Evolutionary conservation across 306 rosid genomes (phyloP).

Genomic region (Nissolia schottii): DNA sequence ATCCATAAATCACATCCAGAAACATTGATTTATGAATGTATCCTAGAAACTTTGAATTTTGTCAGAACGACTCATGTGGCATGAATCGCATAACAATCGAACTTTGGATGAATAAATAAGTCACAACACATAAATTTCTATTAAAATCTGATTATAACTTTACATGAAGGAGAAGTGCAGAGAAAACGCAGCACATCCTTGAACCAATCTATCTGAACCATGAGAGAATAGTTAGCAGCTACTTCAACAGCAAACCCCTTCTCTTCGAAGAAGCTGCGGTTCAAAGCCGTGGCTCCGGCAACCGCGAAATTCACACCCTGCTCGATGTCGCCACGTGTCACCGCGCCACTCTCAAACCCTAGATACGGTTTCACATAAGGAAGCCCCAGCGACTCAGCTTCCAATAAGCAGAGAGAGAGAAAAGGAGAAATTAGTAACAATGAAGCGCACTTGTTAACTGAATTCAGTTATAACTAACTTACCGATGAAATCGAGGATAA

Average conservation of each 20-base stretch:
- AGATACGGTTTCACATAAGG: conserved; percentile 45
- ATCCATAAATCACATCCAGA: too few species aligned
- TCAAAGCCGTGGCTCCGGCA: conserved; percentile 56
- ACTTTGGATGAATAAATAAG: too few species aligned
- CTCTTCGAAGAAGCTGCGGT: conserved; percentile 27
- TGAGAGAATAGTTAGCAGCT: conserved; percentile 34
- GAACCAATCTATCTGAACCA: conserved; percentile 52
- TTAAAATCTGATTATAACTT: too few species aligned
- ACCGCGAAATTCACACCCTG: conserved; percentile 59
- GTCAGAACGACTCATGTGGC: too few species aligned
- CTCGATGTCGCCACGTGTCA: not conserved
- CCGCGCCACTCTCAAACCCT: conserved; percentile 4
- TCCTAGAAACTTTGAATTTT: too few species aligned
- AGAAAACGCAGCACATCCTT: conserved; percentile 36
- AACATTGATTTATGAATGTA: too few species aligned
- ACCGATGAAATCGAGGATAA: conserved; percentile 76
- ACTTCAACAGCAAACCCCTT: conserved; percentile 21
- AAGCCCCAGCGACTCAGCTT: conserved; percentile 46
- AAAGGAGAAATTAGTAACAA: not conserved
- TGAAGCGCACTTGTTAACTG: too few species aligned
- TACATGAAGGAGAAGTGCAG: conserved; percentile 50
- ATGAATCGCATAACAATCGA: too few species aligned
- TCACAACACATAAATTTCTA: too few species aligned
- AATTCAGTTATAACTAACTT: too few species aligned
- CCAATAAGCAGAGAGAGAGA: not conserved